phyloP scores from a whole-genome alignment of 2,329 filamentous ascomycete species.

The Hypoxylon sp. region DNA sequence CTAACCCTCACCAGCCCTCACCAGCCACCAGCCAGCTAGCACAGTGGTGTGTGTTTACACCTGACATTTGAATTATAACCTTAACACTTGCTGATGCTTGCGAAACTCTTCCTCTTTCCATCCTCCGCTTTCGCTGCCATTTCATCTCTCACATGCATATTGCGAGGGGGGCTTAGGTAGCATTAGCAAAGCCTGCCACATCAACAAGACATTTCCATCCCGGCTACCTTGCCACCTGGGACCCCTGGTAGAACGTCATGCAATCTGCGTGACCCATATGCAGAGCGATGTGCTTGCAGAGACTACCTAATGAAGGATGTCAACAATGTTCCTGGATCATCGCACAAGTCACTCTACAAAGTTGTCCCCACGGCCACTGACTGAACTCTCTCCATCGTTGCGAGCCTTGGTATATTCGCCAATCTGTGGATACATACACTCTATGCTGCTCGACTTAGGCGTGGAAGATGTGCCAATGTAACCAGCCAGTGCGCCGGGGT shows the following conservation, averaged over 20 bases:
- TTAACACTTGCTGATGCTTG: slow-evolving; percentile 10
- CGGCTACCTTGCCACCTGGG: slow-evolving; percentile 33
- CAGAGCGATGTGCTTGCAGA: neutral
- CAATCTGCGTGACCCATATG: slow-evolving; percentile 15
- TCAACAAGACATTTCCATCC: slow-evolving; percentile 29
- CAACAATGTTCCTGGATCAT: slow-evolving; percentile 34
- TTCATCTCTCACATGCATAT: slow-evolving; percentile 17
- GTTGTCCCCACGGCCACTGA: slow-evolving; percentile 10
- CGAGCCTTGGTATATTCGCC: slow-evolving; percentile 27
- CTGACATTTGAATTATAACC: neutral
- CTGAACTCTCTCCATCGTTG: slow-evolving; percentile 6
- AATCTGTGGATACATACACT: slow-evolving; percentile 36
- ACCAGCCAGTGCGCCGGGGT: slow-evolving; percentile 10
- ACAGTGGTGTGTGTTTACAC: too few relatives aligned
- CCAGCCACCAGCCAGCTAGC: too few relatives aligned
- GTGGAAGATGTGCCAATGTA: slow-evolving; percentile 22
- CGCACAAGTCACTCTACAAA: slow-evolving; percentile 39
- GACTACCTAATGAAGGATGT: neutral
- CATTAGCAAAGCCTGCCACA: slow-evolving; percentile 24
- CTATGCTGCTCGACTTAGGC: slow-evolving; percentile 8
- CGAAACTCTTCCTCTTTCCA: slow-evolving; percentile 15
- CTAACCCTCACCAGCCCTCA: slow-evolving; percentile 6
- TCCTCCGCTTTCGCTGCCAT: slow-evolving; percentile 23
- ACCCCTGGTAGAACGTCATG: slow-evolving; percentile 24
- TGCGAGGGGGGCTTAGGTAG: slow-evolving; percentile 14